phyloP scores from a whole-genome alignment of 2,329 filamentous ascomycete genomes.

The Neofusicoccum parvum region DNA sequence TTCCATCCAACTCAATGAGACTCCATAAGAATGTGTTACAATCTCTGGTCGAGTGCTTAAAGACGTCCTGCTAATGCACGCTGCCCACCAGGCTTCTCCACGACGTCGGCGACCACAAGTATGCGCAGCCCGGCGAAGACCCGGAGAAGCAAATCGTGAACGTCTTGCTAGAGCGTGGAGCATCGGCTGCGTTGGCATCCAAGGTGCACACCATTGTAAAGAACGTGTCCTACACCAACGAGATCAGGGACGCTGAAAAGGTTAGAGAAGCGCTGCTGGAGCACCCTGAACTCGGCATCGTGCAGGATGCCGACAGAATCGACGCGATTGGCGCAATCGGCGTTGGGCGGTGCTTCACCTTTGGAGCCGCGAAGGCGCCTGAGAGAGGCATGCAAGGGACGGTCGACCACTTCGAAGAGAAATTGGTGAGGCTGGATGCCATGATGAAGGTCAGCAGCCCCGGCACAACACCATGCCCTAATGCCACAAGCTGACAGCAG shows the following conservation, averaged over 20 bases:
- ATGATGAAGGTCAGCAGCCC: slow-evolving; percentile 33
- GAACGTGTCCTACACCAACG: slow-evolving; percentile 76
- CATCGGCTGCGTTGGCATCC: slow-evolving; percentile 59
- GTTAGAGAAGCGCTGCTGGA: slow-evolving; percentile 63
- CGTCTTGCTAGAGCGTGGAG: slow-evolving; percentile 61
- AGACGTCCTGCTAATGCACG: background rate
- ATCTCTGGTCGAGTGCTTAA: no score
- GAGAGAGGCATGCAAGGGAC: slow-evolving; percentile 35
- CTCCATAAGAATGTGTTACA: no score
- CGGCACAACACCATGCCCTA: background rate
- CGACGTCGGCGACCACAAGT: slow-evolving; percentile 87
- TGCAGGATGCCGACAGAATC: slow-evolving; percentile 91
- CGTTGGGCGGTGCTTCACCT: slow-evolving; percentile 77
- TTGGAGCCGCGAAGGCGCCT: slow-evolving; percentile 64
- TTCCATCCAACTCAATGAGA: no score
- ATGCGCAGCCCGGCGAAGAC: slow-evolving; percentile 60
- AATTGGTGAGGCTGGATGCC: slow-evolving; percentile 33
- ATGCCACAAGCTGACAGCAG: background rate
- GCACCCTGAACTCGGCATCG: slow-evolving; percentile 76
- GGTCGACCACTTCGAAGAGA: slow-evolving; percentile 41
- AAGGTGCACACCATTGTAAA: slow-evolving; percentile 73
- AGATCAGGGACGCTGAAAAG: slow-evolving; percentile 64
- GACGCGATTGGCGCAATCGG: slow-evolving; percentile 89
- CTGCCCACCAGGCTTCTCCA: slow-evolving; percentile 62
- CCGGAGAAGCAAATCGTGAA: slow-evolving; percentile 57